phyloP scores from a whole-genome alignment of 768 basidiomycete genomes.

The Termitomyces sp. region DNA sequence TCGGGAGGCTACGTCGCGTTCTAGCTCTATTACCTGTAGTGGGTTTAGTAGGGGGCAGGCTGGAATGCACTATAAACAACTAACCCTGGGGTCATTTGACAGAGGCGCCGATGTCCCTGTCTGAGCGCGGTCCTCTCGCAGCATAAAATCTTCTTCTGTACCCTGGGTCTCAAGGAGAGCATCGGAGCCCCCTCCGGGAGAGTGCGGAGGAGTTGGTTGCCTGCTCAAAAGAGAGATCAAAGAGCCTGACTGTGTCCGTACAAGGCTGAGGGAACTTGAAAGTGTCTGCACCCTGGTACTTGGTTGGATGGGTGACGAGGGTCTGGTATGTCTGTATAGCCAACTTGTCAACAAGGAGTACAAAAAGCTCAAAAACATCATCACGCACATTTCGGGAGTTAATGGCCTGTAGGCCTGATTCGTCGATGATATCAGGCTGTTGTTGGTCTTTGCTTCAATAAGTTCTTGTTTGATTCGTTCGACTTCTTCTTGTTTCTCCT shows the following conservation, averaged over 20 bases:
- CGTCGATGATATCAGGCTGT: neutral
- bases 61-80: neutral
- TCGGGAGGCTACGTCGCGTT: conserved; percentile 15
- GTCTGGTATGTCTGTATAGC: neutral
- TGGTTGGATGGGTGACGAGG: conserved; percentile 7
- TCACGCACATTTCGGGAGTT: conserved; percentile 8
- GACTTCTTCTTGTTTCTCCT: conserved; percentile 24
- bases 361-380: neutral
- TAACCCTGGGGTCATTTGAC: conserved; percentile 3
- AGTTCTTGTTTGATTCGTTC: conserved; percentile 23
- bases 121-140: neutral
- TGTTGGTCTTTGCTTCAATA: conserved; percentile 5
- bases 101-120: neutral
- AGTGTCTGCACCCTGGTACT: conserved; percentile 1
- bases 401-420: neutral
- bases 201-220: conserved; percentile 47
- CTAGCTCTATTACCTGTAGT: conserved; percentile 14
- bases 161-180: neutral
- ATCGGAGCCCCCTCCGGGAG: conserved; percentile 7
- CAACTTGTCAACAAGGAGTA: neutral
- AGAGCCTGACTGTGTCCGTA: conserved; percentile 46
- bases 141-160: neutral
- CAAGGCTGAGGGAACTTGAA: conserved; percentile 7
- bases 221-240: conserved; percentile 43
- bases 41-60: neutral